A percentile compares a stretch with the other conserved stretches of the same genome.
phyloP scores from a whole-genome alignment of 2,329 filamentous ascomycete species.

The Pseudogymnoascus sp. region DNA sequence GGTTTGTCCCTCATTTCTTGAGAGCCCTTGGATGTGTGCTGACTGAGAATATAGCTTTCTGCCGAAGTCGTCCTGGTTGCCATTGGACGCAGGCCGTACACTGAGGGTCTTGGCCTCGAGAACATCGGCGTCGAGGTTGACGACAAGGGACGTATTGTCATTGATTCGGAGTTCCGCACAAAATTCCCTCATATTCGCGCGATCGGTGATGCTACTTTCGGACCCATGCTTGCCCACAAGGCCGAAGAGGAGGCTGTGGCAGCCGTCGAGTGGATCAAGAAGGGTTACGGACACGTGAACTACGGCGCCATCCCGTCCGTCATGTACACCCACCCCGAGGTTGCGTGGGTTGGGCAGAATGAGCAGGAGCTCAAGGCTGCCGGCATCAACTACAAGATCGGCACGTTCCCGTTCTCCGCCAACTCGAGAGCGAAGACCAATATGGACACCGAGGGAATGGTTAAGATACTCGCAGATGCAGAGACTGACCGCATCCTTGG shows the following conservation, averaged over 20 bases:
- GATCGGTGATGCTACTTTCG: slow-evolving; percentile 92
- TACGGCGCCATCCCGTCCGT: slow-evolving; percentile 95
- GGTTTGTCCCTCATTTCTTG: slow-evolving; percentile 41
- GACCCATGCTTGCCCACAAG: slow-evolving; percentile 98
- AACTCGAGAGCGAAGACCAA: slow-evolving; percentile 99
- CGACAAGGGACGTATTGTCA: slow-evolving; percentile 87
- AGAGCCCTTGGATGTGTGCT: background rate
- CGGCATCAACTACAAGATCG: slow-evolving; percentile 85
- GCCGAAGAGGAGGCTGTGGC: slow-evolving; percentile 97
- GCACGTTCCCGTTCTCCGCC: slow-evolving; percentile 93
- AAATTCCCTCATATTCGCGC: slow-evolving; percentile 96
- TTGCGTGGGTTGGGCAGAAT: slow-evolving; percentile 96
- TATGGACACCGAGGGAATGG: slow-evolving; percentile 86
- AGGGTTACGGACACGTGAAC: slow-evolving; percentile 97
- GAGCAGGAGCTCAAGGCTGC: slow-evolving; percentile 90
- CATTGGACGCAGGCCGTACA: slow-evolving; percentile 94
- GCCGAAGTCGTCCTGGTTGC: slow-evolving; percentile 94
- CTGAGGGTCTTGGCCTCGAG: slow-evolving; percentile 80
- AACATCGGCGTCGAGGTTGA: slow-evolving; percentile 88
- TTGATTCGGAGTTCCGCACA: slow-evolving; percentile 98
- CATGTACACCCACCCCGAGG: slow-evolving; percentile 99
- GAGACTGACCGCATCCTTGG: slow-evolving; percentile 94
- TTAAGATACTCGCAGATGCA: slow-evolving; percentile 94
- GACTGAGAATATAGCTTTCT: slow-evolving; percentile 54
- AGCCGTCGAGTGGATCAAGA: slow-evolving; percentile 93